Conservation (phyloP, 345 rosid species). For the Boechera stricta region DNA sequence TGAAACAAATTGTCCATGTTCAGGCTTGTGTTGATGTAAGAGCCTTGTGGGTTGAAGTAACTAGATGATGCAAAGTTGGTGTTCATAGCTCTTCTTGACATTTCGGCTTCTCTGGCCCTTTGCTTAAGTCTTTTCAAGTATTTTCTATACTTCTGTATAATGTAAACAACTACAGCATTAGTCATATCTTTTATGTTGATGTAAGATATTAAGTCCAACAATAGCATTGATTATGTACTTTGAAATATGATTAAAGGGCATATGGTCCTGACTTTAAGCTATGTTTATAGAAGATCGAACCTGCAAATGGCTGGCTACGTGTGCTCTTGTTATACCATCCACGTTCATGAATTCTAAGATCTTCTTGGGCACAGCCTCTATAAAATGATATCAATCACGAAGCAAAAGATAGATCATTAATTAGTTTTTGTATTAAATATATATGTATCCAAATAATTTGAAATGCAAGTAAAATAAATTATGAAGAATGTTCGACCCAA, state of each 20-base stretch:
- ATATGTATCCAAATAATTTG: background rate
- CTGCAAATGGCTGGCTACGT: constrained; percentile 79
- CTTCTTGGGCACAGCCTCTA: constrained; percentile 69
- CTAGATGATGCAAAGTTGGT: constrained; percentile 42
- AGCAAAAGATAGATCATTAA: background rate
- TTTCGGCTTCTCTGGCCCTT: background rate
- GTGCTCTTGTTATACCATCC: constrained; percentile 57
- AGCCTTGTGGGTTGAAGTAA: background rate
- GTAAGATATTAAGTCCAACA: constrained; percentile 3
- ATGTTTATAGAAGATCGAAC: constrained; percentile 43
- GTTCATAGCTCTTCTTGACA: constrained; percentile 4
- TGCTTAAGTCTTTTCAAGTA: constrained; percentile 48
- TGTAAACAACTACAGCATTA: constrained; percentile 18
- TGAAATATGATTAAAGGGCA: constrained; percentile 9
- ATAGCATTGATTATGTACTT: background rate
- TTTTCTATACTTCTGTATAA: constrained; percentile 60
- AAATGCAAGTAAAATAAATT: background rate
- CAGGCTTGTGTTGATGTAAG: background rate
- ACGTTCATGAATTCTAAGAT: constrained; percentile 66
- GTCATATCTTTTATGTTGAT: constrained; percentile 6
- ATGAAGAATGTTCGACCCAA: background rate
- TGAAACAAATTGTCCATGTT: background rate
- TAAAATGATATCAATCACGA: constrained; percentile 23
- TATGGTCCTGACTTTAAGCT: background rate
- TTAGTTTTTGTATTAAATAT: background rate